phyloP scores from a whole-genome alignment of 176 grass and related monocot species.

The Triticum timopheevii region DNA sequence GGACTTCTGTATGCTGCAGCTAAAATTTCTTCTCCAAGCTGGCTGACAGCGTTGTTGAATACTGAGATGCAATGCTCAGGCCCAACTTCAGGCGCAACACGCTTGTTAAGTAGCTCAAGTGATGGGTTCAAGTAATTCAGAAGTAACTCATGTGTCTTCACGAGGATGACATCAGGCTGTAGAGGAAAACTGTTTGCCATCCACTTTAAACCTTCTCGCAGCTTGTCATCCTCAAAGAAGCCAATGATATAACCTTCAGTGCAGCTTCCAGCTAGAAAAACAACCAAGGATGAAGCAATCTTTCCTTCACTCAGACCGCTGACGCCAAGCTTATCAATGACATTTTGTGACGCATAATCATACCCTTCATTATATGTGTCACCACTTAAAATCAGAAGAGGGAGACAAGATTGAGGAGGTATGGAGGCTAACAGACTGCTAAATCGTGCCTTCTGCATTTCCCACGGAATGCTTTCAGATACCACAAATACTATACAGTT shows the following conservation, averaged over 20 bases:
- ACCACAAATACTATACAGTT: conserved; percentile 69
- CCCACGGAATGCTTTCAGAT: conserved; percentile 76
- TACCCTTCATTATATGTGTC: conserved; percentile 55
- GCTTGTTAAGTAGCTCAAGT: conserved; percentile 36
- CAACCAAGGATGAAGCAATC: conserved; percentile 50
- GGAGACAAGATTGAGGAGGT: conserved; percentile 63
- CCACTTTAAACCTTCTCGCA: conserved; percentile 75
- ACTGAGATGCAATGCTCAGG: conserved; percentile 69
- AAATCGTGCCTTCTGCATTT: conserved; percentile 60
- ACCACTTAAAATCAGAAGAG: conserved; percentile 72
- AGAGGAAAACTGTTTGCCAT: conserved; percentile 54
- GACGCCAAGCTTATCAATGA: conserved; percentile 63
- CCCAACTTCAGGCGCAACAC: conserved; percentile 41
- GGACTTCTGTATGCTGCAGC: conserved; percentile 44
- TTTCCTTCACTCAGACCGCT: conserved; percentile 41
- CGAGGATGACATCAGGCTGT: conserved; percentile 60
- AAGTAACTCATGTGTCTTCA: conserved; percentile 59
- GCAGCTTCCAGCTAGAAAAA: conserved; percentile 55
- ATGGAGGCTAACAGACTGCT: conserved; percentile 55
- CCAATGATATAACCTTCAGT: conserved; percentile 35
- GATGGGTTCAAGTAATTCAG: conserved; percentile 59
- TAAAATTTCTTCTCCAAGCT: conserved; percentile 49
- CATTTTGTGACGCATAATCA: conserved; percentile 40
- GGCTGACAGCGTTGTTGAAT: conserved; percentile 66
- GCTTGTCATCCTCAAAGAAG: conserved; percentile 71